Base-by-base conservation (phyloP, 352 stramenopile genomes). In the Elongisporangium senticosum region DNA sequence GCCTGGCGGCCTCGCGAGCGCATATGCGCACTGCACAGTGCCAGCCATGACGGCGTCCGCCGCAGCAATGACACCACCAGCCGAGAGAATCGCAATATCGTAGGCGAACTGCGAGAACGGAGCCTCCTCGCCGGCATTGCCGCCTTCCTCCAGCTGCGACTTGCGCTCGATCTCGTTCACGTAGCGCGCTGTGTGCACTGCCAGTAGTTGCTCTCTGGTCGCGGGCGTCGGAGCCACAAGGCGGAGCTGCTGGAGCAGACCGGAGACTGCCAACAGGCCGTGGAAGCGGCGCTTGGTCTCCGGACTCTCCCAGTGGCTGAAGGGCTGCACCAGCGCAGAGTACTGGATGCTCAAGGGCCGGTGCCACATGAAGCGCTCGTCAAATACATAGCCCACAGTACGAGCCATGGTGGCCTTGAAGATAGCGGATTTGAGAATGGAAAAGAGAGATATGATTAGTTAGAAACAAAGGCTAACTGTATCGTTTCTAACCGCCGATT, bases 201-300 rank as follows among this genome's bases (percentile, higher is more conserved):
- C 58, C 13, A 56, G 57, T n/a, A 95, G 51, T 52, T 95, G 76
- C 1, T 28, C 56, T 11, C 61, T 58, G 1, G 77, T 84, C 4
- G 75, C 86, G 0, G 69, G 51, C 7, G 64, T 49, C 1, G 82
- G 65, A 1, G 68, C 63, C 7, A 88, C 26, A 19, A 50, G 6
- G 2, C 67, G 55, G 11, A 94, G 71, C 43, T 74, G 49, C 19
- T 77, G 55, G 21, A 93, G 63, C 15, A 94, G 62, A 17, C 84
- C 84, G 2, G 76, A 92, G 53, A 89, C 79, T 2, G 76, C 79
- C 51, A 96, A 69, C 37, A 96, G 64, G 47, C 77, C 76, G 57
- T 96, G 86, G 64, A 96, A 73, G 19, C 86, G 78, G 13, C 80
- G 83, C 64, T 95, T 94, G 51, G 82, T 92, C 67, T 92, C 84